Conservation (phyloP, 169 alveolate genomes). For the Babesia bigemina region DNA sequence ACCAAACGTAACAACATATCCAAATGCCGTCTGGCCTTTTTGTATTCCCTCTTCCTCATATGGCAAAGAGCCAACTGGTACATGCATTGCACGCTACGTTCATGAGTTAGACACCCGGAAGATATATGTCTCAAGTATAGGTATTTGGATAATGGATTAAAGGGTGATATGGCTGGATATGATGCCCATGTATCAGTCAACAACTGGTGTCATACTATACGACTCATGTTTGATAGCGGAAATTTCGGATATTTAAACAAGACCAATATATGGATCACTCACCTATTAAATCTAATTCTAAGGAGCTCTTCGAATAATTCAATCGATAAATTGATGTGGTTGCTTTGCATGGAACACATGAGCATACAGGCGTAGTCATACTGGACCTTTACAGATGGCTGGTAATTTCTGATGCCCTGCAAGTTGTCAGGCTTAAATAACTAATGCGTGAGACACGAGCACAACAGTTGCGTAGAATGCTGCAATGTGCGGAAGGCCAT, state of each 20-base stretch:
- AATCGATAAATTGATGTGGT: conserved; percentile 47
- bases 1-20: conserved; percentile 72
- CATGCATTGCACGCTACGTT: conserved; percentile 64
- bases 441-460: background rate
- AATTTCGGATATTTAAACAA: too few relatives aligned
- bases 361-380: conserved; percentile 69
- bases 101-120: background rate
- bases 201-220: too few relatives aligned
- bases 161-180: too few relatives aligned
- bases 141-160: too few relatives aligned
- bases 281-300: conserved; percentile 56
- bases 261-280: background rate
- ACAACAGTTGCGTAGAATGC: background rate
- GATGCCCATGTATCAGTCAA: too few relatives aligned
- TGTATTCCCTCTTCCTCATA: conserved; percentile 71
- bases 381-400: conserved; percentile 64
- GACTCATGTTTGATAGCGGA: too few relatives aligned
- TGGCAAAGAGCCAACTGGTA: conserved; percentile 78
- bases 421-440: background rate
- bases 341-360: conserved; percentile 58
- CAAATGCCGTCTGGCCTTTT: conserved; percentile 72
- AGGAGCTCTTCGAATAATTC: conserved; percentile 62
- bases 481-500: background rate
- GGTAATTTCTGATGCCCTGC: conserved; percentile 51
- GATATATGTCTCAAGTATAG: too few relatives aligned